Conservation (phyloP, 441 rosid species). For the Arabidopsis hybrid region DNA sequence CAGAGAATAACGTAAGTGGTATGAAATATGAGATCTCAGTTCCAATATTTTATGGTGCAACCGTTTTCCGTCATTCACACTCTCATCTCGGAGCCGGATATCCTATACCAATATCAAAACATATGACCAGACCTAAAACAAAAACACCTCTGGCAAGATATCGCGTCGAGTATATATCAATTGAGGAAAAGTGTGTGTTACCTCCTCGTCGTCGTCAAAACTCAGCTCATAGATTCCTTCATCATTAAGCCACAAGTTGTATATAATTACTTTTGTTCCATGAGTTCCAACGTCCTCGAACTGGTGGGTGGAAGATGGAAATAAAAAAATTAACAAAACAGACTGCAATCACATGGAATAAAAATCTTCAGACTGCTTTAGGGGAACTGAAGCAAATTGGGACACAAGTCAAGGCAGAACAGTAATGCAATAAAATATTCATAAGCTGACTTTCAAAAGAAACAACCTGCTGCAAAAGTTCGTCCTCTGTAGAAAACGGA, state of each 20-base stretch:
- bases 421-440: background rate
- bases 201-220: slow-evolving; percentile 93
- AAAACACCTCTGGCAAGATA: background rate
- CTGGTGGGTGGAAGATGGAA: slow-evolving; percentile 50
- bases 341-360: background rate
- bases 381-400: background rate
- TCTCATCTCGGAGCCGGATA: slow-evolving; percentile 83
- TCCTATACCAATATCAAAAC: slow-evolving; percentile 51
- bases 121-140: background rate
- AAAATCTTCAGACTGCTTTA: background rate
- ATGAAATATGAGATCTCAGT: slow-evolving; percentile 78
- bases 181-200: slow-evolving; percentile 28
- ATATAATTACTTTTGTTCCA: slow-evolving; percentile 85
- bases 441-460: background rate
- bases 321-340: slow-evolving; percentile 10
- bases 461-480: slow-evolving; percentile 77
- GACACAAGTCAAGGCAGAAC: slow-evolving; percentile 7
- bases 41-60: slow-evolving; percentile 46
- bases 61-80: slow-evolving; percentile 47
- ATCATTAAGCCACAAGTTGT: slow-evolving; percentile 96
- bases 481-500: slow-evolving; percentile 76
- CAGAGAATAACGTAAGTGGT: slow-evolving; percentile 70
- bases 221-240: slow-evolving; percentile 83
- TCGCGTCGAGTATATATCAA: background rate
- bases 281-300: slow-evolving; percentile 85